A percentile compares a stretch with the other conserved stretches of the same genome.
phyloP scores from a whole-genome alignment of 768 basidiomycete genomes.

The Leccinum ochraceum region DNA sequence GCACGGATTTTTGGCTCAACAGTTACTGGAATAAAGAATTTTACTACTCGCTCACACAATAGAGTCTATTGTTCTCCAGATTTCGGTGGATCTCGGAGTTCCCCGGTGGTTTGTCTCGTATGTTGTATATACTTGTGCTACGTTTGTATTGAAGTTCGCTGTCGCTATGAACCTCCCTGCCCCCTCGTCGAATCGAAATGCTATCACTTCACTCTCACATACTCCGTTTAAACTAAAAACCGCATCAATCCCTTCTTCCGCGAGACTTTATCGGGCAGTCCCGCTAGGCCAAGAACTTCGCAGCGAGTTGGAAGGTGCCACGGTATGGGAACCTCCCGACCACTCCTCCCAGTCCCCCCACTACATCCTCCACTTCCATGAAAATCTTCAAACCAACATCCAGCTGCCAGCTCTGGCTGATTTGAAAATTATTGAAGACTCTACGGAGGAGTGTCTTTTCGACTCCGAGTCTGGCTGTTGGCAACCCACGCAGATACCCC shows the following conservation, averaged over 20 bases:
- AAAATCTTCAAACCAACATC: not conserved
- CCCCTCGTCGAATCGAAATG: not conserved
- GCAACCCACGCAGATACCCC: not conserved
- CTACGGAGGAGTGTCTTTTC: not conserved
- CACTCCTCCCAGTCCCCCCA: not conserved
- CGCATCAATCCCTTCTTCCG: not conserved
- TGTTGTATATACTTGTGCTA: not conserved
- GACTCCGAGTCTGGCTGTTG: not conserved
- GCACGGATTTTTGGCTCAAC: not conserved
- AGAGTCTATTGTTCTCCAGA: not conserved
- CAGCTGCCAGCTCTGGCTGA: not conserved
- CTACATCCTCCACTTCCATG: not conserved
- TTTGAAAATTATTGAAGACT: not conserved
- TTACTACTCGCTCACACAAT: not conserved
- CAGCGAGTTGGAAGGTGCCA: not conserved
- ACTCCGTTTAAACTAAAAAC: not conserved
- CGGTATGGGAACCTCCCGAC: no score
- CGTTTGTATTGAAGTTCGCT: not conserved
- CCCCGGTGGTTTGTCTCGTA: not conserved
- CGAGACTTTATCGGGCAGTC: not conserved
- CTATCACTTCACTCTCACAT: not conserved
- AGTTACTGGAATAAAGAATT: not conserved
- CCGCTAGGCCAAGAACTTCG: not conserved
- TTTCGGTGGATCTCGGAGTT: not conserved
- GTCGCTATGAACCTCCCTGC: not conserved